Base-by-base conservation (phyloP, 306 rosid species). In the Cotoneaster glaucophyllus region DNA sequence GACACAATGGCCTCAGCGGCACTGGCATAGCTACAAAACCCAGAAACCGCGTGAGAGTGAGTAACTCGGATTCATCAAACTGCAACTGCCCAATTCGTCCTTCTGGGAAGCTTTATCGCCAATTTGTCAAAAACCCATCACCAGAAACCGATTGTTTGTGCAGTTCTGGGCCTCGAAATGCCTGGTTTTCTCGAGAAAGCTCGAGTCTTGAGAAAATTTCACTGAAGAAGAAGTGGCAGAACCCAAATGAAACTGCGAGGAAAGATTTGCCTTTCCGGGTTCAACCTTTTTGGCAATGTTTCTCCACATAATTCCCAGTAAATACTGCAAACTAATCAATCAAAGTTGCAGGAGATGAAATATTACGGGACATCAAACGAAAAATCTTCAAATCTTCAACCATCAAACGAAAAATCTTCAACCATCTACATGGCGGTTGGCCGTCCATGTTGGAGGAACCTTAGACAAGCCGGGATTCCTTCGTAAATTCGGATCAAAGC, bases 1-100 rank as follows among this genome's bases (percentile, higher is more conserved):
- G 93, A 86, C 37, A 80, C 87, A 64, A 92, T 74, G 1, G 96
- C 98, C 85, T 88, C 97, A 0, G 97, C 97, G 17, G 74, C 90
- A 63, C 83, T 86, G 10, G 89, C 93, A 53, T 86, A 37, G 67
- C 45, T 69, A 54, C 63, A 22, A 68, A 54, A 62, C 39, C 71
- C 82, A 70, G 63, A 79, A 83, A 74, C 80, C 6, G 65, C 70
- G 34, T 81, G 66, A 28, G 71, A 59, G 26, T 80, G 71, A 59
- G 26, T 80, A 41, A 64, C 68, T 75, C 2, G 69, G 83, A 75
- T 74, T 74, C 74, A 41, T 18, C 11, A 78, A 84, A 62, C 64
- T 75, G 66, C 86, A 81, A 32, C 82, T 78, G 65, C 88, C 76
- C 67, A 82, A 59, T 34, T 70, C 69, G 64, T 56, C 63, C 75